phyloP scores from a whole-genome alignment of 2,329 filamentous ascomycete species.

The Botrytis tulipae region DNA sequence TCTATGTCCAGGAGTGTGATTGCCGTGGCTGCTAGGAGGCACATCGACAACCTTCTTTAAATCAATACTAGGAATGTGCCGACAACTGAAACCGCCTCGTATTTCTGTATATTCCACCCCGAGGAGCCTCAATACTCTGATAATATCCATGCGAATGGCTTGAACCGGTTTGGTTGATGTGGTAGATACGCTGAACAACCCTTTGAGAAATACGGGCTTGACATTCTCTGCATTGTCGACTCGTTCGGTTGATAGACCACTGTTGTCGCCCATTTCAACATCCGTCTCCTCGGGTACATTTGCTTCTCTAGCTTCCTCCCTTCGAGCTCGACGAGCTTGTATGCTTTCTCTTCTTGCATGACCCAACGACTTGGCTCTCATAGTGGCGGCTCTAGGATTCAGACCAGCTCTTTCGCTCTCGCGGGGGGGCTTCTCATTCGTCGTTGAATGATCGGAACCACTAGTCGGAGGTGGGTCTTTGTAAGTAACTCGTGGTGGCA shows the following conservation, averaged over 20 bases:
- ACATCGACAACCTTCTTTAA: constrained; percentile 68
- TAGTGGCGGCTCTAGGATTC: constrained; percentile 59
- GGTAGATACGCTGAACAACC: constrained; percentile 94
- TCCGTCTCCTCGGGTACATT: constrained; percentile 92
- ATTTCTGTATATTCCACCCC: constrained; percentile 92
- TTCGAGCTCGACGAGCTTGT: constrained; percentile 73
- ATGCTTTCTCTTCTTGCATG: constrained; percentile 90
- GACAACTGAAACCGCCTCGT: constrained; percentile 87
- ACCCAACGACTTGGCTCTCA: constrained; percentile 81
- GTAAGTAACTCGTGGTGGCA: constrained; percentile 47
- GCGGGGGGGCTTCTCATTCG: constrained; percentile 49
- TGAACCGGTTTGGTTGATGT: constrained; percentile 88
- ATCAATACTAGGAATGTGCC: constrained; percentile 86
- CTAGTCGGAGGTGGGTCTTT: constrained; percentile 72
- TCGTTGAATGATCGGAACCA: constrained; percentile 71
- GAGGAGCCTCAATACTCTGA: constrained; percentile 81
- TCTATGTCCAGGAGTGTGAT: constrained; percentile 58
- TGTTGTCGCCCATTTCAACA: constrained; percentile 65
- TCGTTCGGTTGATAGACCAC: constrained; percentile 59
- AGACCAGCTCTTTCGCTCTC: constrained; percentile 43
- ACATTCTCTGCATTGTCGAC: constrained; percentile 72
- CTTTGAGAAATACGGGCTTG: constrained; percentile 94
- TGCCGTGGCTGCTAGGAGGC: constrained; percentile 51
- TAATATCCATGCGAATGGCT: constrained; percentile 85
- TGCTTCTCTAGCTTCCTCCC: constrained; percentile 69